Evolutionary conservation across 1,139 yeast genomes (phyloP).

Genomic region (Candida glucosophila): DNA sequence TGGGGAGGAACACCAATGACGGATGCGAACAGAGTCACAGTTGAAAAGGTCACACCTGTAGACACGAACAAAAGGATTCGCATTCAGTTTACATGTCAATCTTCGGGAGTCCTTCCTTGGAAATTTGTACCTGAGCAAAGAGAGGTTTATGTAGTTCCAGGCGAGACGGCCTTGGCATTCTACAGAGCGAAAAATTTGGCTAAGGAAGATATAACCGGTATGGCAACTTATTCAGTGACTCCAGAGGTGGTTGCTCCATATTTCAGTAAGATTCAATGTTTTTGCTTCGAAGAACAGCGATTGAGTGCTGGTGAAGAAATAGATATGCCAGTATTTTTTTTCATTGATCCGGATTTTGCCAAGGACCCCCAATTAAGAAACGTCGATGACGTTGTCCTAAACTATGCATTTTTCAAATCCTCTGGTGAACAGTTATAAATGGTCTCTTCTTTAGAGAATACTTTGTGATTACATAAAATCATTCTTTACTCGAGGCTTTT

Average conservation of each 20-base stretch:
- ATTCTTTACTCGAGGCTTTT: no score
- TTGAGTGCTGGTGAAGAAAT: conserved; percentile 95
- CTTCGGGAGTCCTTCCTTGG: conserved; percentile 92
- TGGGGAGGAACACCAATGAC: conserved; percentile 95
- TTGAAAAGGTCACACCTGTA: conserved; percentile 83
- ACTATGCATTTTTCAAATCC: conserved; percentile 86
- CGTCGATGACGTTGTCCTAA: conserved; percentile 82
- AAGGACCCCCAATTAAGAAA: conserved; percentile 90
- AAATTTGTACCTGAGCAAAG: conserved; percentile 89
- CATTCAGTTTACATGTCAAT: conserved; percentile 84
- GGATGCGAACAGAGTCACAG: conserved; percentile 68
- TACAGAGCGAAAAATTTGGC: conserved; percentile 85
- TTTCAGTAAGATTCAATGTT: conserved; percentile 94
- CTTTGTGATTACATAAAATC: no score
- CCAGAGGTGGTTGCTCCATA: conserved; percentile 97
- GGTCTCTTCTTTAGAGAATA: no score
- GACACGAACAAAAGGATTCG: conserved; percentile 77
- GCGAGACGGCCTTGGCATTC: conserved; percentile 95
- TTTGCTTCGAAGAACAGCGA: conserved; percentile 95
- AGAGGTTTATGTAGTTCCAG: conserved; percentile 90
- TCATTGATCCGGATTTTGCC: conserved; percentile 95
- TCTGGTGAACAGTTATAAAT: no score
- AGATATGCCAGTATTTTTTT: conserved; percentile 98
- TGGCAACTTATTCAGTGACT: conserved; percentile 95
- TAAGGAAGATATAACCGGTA: conserved; percentile 87